Conservation (phyloP, 192 early-diverging fungal genomes). For the Podila epicladia region DNA sequence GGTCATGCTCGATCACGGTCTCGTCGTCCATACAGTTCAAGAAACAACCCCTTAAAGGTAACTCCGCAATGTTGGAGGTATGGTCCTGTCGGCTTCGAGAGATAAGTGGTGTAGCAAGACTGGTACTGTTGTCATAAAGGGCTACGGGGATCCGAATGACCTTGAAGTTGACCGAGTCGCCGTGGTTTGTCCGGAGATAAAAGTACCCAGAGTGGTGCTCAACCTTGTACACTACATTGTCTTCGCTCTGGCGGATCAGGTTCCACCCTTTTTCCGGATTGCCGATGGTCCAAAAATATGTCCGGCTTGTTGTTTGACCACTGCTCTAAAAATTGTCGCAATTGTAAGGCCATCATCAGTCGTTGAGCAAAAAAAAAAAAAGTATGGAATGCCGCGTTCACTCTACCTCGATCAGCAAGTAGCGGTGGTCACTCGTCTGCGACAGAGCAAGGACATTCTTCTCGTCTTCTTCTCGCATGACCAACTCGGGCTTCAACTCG, state of each 20-base stretch:
- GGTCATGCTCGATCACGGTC: slow-evolving; percentile 16
- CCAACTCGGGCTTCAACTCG: slow-evolving; percentile 13
- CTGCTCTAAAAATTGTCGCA: slow-evolving; percentile 10
- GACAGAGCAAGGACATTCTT: slow-evolving; percentile 13
- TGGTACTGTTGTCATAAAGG: not conserved
- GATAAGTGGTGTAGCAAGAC: not conserved
- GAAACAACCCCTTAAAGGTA: not conserved
- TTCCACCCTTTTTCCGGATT: slow-evolving; percentile 27
- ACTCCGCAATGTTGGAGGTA: not conserved
- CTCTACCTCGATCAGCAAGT: slow-evolving; percentile 27
- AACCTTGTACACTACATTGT: slow-evolving; percentile 33
- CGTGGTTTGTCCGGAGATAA: slow-evolving; percentile 32
- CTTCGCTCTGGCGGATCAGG: slow-evolving; percentile 13
- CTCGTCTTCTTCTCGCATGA: slow-evolving; percentile 30
- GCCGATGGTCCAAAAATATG: slow-evolving; percentile 28
- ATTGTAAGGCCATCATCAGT: not conserved
- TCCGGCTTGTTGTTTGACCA: slow-evolving; percentile 21
- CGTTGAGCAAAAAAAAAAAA: not conserved
- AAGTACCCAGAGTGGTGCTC: slow-evolving; percentile 48
- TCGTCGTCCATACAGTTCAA: not conserved
- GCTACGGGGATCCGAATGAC: slow-evolving; percentile 29
- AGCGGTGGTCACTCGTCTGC: slow-evolving; percentile 19
- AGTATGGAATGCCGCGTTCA: not conserved
- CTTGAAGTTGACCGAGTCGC: slow-evolving; percentile 21
- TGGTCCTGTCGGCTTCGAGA: not conserved